phyloP scores from a whole-genome alignment of 805 yeast genomes.

The Pichia rugopelliculosa region DNA sequence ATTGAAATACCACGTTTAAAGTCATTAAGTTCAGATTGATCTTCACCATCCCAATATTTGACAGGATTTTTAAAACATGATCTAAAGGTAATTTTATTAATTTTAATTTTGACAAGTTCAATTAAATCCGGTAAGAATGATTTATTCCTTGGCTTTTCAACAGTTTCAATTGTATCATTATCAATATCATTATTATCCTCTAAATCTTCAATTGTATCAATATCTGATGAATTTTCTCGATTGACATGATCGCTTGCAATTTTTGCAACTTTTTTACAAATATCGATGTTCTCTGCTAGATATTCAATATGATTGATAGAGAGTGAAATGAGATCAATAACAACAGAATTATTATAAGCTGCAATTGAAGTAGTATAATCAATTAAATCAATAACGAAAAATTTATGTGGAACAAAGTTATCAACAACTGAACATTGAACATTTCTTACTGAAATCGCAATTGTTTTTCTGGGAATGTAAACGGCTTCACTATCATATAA shows the following conservation, averaged over 20 bases:
- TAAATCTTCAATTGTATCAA: neutral
- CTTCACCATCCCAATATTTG: conserved; percentile 22
- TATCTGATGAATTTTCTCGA: neutral
- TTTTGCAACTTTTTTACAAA: conserved; percentile 12
- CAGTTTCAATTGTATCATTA: neutral
- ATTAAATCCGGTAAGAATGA: conserved; percentile 11
- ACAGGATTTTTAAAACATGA: conserved; percentile 27
- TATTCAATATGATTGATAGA: conserved; percentile 9
- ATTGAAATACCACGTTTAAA: conserved; percentile 23
- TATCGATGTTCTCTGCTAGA: conserved; percentile 7
- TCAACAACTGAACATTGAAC: conserved; percentile 16
- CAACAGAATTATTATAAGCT: conserved; percentile 6
- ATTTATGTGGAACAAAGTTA: conserved; percentile 3
- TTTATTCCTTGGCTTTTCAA: neutral
- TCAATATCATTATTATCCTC: neutral
- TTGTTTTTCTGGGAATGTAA: conserved; percentile 14
- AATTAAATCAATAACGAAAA: conserved; percentile 16
- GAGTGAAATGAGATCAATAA: conserved; percentile 4
- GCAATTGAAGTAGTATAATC: conserved; percentile 10
- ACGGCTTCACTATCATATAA: conserved; percentile 14
- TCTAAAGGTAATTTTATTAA: conserved; percentile 16
- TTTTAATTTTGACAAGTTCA: conserved; percentile 6
- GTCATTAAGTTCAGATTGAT: conserved; percentile 23
- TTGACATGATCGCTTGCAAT: conserved; percentile 4
- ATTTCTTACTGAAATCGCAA: conserved; percentile 17